Percentiles rank a stretch among this genome's conserved stretches.
Conservation (phyloP, 2,329 filamentous ascomycete genomes). For the Colletotrichum cereale region DNA sequence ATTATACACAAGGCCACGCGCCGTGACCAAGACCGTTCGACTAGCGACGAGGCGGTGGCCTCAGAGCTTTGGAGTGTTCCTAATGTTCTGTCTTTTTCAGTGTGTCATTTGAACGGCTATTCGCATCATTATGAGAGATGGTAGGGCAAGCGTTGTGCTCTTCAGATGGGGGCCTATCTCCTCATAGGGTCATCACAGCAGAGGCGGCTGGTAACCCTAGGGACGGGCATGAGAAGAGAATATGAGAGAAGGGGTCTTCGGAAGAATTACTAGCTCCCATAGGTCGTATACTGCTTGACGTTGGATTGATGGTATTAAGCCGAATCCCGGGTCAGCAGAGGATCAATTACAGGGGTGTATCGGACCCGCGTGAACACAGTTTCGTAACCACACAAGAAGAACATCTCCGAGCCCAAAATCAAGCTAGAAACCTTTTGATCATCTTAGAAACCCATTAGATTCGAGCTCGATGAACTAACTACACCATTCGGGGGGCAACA, state of each 20-base stretch:
- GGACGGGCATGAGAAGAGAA: background rate
- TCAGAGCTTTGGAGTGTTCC: background rate
- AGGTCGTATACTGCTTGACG: background rate
- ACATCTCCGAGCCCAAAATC: conserved; percentile 17
- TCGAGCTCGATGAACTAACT: conserved; percentile 30
- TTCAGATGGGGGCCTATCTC: background rate
- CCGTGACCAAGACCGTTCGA: background rate
- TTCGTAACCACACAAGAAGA: background rate
- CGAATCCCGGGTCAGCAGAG: background rate
- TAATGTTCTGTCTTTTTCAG: background rate
- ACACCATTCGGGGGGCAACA: conserved; percentile 11
- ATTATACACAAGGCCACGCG: background rate
- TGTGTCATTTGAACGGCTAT: background rate
- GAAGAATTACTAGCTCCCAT: background rate
- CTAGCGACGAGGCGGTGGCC: background rate
- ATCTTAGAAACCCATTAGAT: conserved; percentile 26
- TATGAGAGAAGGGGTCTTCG: too few relatives aligned
- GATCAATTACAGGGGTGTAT: background rate
- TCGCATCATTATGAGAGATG: background rate
- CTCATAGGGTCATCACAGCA: background rate
- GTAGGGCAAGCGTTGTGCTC: too few relatives aligned
- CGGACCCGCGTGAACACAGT: background rate
- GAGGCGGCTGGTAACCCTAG: background rate
- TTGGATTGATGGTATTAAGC: background rate
- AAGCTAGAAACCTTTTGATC: conserved; percentile 23